Conservation (phyloP, 1,139 yeast species). For the Candida gigantensis region DNA sequence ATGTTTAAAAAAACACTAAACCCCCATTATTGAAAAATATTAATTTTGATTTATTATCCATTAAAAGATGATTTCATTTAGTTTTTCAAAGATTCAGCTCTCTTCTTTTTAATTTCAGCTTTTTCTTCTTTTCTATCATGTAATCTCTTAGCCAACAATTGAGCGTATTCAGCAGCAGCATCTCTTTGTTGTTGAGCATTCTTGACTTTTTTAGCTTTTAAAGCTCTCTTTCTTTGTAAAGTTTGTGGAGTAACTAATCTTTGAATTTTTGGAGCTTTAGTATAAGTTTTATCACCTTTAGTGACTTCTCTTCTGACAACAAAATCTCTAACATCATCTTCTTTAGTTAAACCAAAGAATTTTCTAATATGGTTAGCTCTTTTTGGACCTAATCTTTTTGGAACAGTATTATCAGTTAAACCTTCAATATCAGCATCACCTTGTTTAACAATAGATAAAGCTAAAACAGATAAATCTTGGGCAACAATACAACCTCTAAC, state of each 20-base stretch:
- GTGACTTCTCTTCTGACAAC: constrained; percentile 98
- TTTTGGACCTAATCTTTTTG: constrained; percentile 99
- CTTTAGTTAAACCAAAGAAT: constrained; percentile 98
- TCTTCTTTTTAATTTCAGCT: constrained; percentile 98
- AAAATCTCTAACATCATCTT: constrained; percentile 91
- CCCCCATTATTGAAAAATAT: not conserved
- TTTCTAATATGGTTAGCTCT: constrained; percentile 99
- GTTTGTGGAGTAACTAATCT: constrained; percentile 99
- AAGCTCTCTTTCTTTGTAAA: constrained; percentile 98
- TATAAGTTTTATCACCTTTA: constrained; percentile 98
- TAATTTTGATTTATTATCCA: not conserved
- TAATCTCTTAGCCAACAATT: constrained; percentile 96
- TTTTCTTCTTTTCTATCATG: constrained; percentile 97
- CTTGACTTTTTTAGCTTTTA: constrained; percentile 89
- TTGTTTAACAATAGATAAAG: constrained; percentile 93
- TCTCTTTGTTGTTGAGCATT: constrained; percentile 99
- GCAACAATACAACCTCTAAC: constrained; percentile 99
- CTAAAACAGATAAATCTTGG: constrained; percentile 93
- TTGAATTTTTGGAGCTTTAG: constrained; percentile 99
- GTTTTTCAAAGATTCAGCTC: constrained; percentile 78
- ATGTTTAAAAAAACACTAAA: not conserved
- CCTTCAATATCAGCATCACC: constrained; percentile 97
- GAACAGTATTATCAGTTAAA: constrained; percentile 89
- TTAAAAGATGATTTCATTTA: constrained; percentile 6
- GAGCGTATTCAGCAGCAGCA: constrained; percentile 99